Base-by-base conservation (phyloP, 805 yeast species). In the Candida insectorum region DNA sequence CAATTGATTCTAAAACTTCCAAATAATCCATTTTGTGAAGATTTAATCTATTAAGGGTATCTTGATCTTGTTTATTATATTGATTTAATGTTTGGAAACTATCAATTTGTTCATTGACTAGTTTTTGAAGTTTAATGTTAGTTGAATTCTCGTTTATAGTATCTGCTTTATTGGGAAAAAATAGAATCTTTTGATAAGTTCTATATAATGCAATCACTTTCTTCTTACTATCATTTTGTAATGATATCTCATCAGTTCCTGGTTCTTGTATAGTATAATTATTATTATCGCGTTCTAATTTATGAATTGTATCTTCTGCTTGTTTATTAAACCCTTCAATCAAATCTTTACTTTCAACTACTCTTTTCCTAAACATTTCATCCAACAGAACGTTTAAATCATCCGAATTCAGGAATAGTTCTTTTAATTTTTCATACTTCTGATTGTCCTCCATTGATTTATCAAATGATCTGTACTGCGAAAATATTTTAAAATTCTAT, bases 271-370 rank as follows among this genome's bases (percentile, higher is more conserved):
- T 12, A n/a, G n/a, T n/a, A n/a, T n/a, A n/a, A n/a, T n/a, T n/a
- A 20, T 20, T 20, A 11, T 20, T 20, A 11, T 20, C 23, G 23
- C 23, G 23, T 20, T 20, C 10, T 13, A 34, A 31, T 12, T 25
- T 20, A 15, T 8, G 12, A 10, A 34, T 16, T 13, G 23, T 30
- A 11, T 24, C 27, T 18, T 52, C 52, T 5, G 61, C 60, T 27
- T 55, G 54, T 9, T 33, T 27, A 12, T 49, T 19, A 14, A 36
- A 36, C 15, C 27, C 24, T 10, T 21, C 16, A 4, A 31, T 24
- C 15, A 27, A 16, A 3, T 30, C 29, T 5, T 15, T 31, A n/a
- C 21, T 27, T 10, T 31, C 35, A 8, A 19, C 20, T 8, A 36
- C 21, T 11, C 40, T 22, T 8, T 25, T 27, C 21, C 18, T 30